phyloP scores from a whole-genome alignment of 2,329 filamentous ascomycete genomes.

The Colletotrichum musicola region DNA sequence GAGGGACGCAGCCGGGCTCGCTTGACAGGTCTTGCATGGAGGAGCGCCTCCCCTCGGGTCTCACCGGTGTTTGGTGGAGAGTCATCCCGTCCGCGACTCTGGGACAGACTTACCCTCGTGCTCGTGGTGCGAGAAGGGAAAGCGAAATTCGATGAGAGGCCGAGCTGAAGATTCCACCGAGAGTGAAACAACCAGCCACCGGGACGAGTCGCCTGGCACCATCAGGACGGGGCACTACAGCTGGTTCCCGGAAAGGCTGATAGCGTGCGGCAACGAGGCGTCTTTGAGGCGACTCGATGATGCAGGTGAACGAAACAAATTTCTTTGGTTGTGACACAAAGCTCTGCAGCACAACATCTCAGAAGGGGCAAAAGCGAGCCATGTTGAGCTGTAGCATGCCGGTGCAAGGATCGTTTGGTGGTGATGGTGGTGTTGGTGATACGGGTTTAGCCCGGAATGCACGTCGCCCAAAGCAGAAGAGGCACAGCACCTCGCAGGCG shows the following conservation, averaged over 20 bases:
- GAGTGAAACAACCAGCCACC: conserved; percentile 35
- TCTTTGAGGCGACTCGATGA: conserved; percentile 36
- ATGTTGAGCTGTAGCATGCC: conserved; percentile 30
- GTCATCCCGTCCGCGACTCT: conserved; percentile 9
- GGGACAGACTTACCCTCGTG: not conserved
- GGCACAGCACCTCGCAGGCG: conserved; percentile 24
- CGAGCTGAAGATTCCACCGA: conserved; percentile 33
- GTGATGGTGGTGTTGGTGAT: conserved; percentile 21
- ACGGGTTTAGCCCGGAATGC: conserved; percentile 38
- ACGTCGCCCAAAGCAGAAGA: conserved; percentile 34
- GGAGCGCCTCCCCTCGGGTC: conserved; percentile 17
- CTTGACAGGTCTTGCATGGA: conserved; percentile 12
- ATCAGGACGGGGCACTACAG: conserved; percentile 37
- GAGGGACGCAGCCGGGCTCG: conserved; percentile 6
- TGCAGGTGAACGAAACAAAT: conserved; percentile 38
- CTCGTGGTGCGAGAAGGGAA: not conserved
- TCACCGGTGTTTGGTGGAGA: conserved; percentile 29
- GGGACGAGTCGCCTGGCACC: conserved; percentile 26
- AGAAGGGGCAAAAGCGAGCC: conserved; percentile 24
- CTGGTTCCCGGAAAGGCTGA: conserved; percentile 38
- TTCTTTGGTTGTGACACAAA: conserved; percentile 28
- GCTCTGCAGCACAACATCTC: conserved; percentile 32
- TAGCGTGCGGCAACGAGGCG: conserved; percentile 26
- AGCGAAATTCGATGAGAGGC: not conserved
- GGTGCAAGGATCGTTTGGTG: conserved; percentile 26